These are phyloP conservation scores for Simmondsia chinensis DNA, from an alignment of 148 eudicot species.

Conservation along the genomic window DNA sequence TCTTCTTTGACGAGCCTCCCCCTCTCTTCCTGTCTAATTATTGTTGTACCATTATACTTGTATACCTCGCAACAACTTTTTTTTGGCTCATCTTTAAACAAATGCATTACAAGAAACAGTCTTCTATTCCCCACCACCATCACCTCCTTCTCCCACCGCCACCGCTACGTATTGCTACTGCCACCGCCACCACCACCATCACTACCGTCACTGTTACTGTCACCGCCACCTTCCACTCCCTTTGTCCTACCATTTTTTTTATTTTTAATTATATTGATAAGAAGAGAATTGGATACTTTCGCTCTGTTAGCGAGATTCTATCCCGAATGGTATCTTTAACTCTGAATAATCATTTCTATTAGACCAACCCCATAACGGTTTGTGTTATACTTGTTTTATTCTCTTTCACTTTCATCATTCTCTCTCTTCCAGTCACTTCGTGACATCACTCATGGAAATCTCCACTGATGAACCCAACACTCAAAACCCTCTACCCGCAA, in stretches of 20 bases:
- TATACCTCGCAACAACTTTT: no score
- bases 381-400: constrained; percentile 13
- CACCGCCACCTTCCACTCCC: constrained; percentile 1
- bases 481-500: constrained; percentile 8
- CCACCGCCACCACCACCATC: not conserved
- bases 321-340: not conserved
- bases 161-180: no score
- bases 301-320: not conserved
- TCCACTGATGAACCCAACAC: constrained; percentile 5
- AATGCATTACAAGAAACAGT: no score
- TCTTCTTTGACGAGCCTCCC: no score
- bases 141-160: no score
- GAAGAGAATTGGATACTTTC: no score
- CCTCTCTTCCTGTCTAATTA: no score
- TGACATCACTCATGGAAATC: constrained; percentile 6
- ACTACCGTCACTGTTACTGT: not conserved
- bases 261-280: no score
- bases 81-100: no score
- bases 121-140: no score
- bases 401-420: no score
- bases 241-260: not conserved
- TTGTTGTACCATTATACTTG: no score
- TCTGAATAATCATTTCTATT: constrained; percentile 7
- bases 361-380: constrained; percentile 1
- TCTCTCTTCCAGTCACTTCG: constrained; percentile 3